These are phyloP conservation scores for bread wheat (Triticum aestivum) DNA, from an alignment of 176 grass and related monocot genomes.

Conservation along the genomic window DNA sequence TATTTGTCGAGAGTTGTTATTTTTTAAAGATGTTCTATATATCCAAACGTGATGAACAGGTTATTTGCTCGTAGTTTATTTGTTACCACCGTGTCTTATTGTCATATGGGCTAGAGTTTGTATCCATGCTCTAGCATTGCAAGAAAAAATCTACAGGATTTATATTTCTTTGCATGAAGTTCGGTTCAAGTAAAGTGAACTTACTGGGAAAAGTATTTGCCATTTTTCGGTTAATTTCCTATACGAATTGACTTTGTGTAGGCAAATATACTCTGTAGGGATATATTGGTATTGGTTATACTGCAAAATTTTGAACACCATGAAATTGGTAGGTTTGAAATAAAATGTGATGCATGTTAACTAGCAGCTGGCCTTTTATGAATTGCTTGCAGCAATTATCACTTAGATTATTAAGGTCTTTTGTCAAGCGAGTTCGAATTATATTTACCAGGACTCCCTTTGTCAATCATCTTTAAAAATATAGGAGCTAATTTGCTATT, in stretches of 20 bases:
- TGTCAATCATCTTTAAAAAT: slow-evolving; percentile 3
- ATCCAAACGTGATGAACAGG: neutral
- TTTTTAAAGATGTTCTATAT: neutral
- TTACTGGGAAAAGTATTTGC: neutral
- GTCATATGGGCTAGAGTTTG: neutral
- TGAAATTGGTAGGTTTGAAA: neutral
- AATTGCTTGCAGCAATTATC: neutral
- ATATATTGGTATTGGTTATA: neutral
- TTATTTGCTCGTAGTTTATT: neutral
- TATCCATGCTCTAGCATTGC: neutral
- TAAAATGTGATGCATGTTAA: neutral
- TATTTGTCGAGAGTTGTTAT: neutral
- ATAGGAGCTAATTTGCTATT: neutral
- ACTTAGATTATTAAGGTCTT: neutral
- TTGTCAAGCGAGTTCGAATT: neutral
- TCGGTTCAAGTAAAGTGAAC: slow-evolving; percentile 9
- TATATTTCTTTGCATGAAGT: slow-evolving; percentile 1
- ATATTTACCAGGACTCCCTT: neutral
- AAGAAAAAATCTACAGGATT: neutral
- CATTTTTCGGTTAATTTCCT: neutral
- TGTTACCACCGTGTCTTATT: neutral
- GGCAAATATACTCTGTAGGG: neutral
- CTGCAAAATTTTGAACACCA: neutral
- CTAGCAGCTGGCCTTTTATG: neutral
- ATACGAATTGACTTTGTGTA: neutral